Base-by-base conservation (phyloP, 352 stramenopile species). In the Phytophthora agathidicida region DNA sequence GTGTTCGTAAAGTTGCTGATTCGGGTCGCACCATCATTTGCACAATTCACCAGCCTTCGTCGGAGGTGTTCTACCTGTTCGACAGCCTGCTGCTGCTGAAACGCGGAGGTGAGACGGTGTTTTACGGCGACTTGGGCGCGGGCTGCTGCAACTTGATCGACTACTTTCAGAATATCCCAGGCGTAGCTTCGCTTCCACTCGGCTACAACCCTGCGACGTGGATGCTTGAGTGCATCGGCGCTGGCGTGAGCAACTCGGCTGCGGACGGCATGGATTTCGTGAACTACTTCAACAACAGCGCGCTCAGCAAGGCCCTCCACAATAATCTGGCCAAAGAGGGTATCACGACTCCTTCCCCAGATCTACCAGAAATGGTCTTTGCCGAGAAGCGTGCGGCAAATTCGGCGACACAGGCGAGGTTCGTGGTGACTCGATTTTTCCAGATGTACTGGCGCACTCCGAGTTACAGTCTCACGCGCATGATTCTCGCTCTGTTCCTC, bases 181-280 rank as follows among this genome's bases (percentile, higher is more conserved):
- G 62, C 7, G 54, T 75, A 1, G 17, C 50, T 32, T 65, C 75
- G 7, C 58, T 63, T 37, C 68, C 74, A 32, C 47, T 46, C n/a
- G 61, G 32, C 7, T 85, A 89, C 61, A 97, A 97, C 59, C 90
- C 90, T 13, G 84, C 87, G 4, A 96, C 88, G 6, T 97, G 88
- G 88, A 96, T 96, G 85, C 67, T 97, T 3, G 77, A 90, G 47
- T 80, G 65, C 32, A 86, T 87, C 89, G 74, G 76, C 20, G 75
- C 71, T 3, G 81, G 73, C 11, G 52, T 65, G 2, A 57, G 36
- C 43, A 60, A 46, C 26, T 58, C 49, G n/a, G 41, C 36, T 7
- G 53, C n/a, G 19, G 48, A 62, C 19, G 28, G 8, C n/a, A 54
- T 33, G 8, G 70, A 83, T 36, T 83, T 83, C 37, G 73, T 67